A percentile compares a stretch with the other conserved stretches of the same genome.
Conservation (phyloP, 1,284 basidiomycete species). For the Sphagnurus paluster region DNA sequence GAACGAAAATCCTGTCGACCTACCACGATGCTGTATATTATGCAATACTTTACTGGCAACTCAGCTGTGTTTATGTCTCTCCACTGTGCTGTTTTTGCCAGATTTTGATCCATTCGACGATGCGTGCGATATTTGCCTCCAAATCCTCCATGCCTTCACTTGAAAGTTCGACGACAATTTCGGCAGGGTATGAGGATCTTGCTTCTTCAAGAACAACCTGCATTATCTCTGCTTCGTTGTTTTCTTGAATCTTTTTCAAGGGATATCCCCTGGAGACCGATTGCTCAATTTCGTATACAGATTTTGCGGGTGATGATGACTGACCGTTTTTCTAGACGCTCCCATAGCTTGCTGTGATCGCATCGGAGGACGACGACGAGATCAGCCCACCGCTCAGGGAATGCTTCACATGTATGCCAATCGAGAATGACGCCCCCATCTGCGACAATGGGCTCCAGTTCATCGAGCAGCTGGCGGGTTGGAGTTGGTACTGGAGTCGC, state of each 20-base stretch:
- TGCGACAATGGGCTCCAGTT: constrained; percentile 73
- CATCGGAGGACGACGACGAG: constrained; percentile 94
- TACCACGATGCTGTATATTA: not conserved
- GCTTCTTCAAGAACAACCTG: constrained; percentile 90
- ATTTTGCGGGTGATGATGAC: constrained; percentile 25
- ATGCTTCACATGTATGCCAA: constrained; percentile 96
- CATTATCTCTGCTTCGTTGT: constrained; percentile 99
- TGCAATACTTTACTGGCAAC: not conserved
- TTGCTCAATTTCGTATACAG: constrained; percentile 1
- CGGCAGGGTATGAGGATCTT: constrained; percentile 77
- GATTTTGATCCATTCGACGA: constrained; percentile 81
- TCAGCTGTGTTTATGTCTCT: constrained; percentile 3
- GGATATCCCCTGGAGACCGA: constrained; percentile 70
- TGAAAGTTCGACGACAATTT: constrained; percentile 85
- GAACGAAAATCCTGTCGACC: not conserved
- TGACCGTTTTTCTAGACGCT: constrained; percentile 89
- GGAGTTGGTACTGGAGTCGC: constrained; percentile 8
- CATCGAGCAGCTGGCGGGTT: constrained; percentile 72
- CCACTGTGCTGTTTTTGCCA: constrained; percentile 65
- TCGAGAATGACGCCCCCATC: constrained; percentile 88
- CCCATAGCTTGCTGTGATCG: constrained; percentile 89
- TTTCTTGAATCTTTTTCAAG: constrained; percentile 95
- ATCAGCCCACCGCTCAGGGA: constrained; percentile 97
- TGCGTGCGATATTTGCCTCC: constrained; percentile 83
- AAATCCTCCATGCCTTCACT: constrained; percentile 83